phyloP scores from a whole-genome alignment of 768 basidiomycete species.

The Boletus barrowsii region DNA sequence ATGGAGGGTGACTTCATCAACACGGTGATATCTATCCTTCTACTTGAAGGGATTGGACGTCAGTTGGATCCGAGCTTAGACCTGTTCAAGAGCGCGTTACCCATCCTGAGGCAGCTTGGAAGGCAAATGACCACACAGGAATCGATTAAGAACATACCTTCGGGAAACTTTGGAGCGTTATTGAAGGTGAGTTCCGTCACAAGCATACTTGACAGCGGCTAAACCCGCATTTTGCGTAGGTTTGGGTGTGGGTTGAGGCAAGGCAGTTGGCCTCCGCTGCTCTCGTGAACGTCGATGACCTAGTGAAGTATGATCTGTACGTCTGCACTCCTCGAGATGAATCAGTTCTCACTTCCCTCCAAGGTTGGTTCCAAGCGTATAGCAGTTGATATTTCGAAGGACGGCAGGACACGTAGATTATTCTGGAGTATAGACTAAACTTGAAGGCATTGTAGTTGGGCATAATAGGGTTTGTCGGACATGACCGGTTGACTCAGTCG shows the following conservation, averaged over 20 bases:
- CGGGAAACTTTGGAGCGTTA: slow-evolving; percentile 76
- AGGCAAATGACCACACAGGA: slow-evolving; percentile 84
- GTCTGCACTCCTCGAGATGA: slow-evolving; percentile 28
- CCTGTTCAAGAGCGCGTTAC: slow-evolving; percentile 92
- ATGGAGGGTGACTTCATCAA: slow-evolving; percentile 99
- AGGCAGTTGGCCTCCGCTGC: slow-evolving; percentile 80
- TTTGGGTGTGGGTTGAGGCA: slow-evolving; percentile 94
- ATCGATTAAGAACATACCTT: slow-evolving; percentile 56
- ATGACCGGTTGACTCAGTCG: slow-evolving; percentile 4
- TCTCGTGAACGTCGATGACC: slow-evolving; percentile 76
- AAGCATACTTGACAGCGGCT: background rate
- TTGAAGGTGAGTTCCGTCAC: slow-evolving; percentile 64
- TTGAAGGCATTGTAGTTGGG: slow-evolving; percentile 11
- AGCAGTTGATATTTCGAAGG: slow-evolving; percentile 2
- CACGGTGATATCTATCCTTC: slow-evolving; percentile 89
- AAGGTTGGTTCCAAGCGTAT: slow-evolving; percentile 55
- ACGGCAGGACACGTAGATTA: slow-evolving; percentile 13
- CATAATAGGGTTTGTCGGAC: slow-evolving; percentile 13
- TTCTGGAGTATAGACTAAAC: background rate
- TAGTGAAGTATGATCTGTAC: slow-evolving; percentile 85
- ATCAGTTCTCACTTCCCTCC: slow-evolving; percentile 12
- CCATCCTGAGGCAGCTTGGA: slow-evolving; percentile 89
- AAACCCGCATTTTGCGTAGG: slow-evolving; percentile 38
- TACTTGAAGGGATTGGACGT: slow-evolving; percentile 94
- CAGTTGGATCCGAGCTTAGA: slow-evolving; percentile 91